A percentile compares a stretch with the other conserved stretches of the same genome.
Evolutionary conservation across 2,329 filamentous ascomycete genomes (phyloP).

Genomic region (Cadophora sp.): DNA sequence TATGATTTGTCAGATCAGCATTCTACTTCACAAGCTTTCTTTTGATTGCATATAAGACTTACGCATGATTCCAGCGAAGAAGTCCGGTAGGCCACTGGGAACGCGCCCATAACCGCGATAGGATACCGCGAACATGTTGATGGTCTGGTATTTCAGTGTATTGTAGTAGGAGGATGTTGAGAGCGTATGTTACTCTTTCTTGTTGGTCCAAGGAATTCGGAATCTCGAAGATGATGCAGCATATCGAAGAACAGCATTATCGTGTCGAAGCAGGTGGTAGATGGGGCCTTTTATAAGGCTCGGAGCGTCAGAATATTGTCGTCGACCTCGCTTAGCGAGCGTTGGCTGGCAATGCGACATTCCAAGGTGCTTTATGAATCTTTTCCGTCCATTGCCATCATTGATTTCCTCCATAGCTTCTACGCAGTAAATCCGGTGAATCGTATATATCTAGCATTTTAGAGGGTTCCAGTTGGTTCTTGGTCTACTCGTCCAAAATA

Average conservation of each 20-base stretch:
- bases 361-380: too few species aligned
- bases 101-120: neutral
- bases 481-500: too few species aligned
- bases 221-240: neutral
- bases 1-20: neutral
- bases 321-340: too few species aligned
- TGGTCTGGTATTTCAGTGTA: neutral
- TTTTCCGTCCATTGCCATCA: too few species aligned
- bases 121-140: neutral
- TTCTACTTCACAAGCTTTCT: neutral
- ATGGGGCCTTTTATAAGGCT: neutral
- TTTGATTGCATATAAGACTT: neutral
- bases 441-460: too few species aligned
- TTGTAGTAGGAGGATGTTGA: neutral
- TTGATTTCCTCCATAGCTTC: too few species aligned
- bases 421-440: too few species aligned
- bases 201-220: neutral
- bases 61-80: neutral
- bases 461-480: too few species aligned
- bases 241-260: neutral
- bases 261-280: neutral
- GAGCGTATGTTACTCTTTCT: neutral
- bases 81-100: neutral
- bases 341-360: too few species aligned
- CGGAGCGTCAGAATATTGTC: neutral